phyloP scores from a whole-genome alignment of 1,139 yeast species.

The Geotrichum carabidarum region DNA sequence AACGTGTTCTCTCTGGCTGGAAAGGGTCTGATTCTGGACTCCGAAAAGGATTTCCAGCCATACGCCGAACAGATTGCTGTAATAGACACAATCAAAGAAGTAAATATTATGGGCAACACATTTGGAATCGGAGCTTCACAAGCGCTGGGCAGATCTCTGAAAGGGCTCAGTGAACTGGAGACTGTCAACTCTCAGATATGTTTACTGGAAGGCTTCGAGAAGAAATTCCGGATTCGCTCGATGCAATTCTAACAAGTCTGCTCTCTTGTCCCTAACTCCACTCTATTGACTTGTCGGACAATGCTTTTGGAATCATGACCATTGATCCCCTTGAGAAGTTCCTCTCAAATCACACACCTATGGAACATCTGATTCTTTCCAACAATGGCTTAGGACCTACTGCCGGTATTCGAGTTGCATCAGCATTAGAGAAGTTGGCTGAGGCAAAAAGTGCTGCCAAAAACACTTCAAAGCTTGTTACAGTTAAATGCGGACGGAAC shows the following conservation, averaged over 20 bases:
- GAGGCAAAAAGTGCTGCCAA: constrained; percentile 49
- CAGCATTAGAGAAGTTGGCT: constrained; percentile 71
- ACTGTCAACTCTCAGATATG: constrained; percentile 84
- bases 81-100: constrained; percentile 45
- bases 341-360: constrained; percentile 68
- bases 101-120: constrained; percentile 89
- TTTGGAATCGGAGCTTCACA: constrained; percentile 86
- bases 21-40: constrained; percentile 69
- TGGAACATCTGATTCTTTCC: constrained; percentile 80
- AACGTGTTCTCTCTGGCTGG: constrained; percentile 56
- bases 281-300: constrained; percentile 81
- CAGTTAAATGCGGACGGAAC: constrained; percentile 93
- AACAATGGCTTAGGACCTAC: constrained; percentile 98
- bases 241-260: constrained; percentile 65
- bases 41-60: constrained; percentile 64
- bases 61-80: constrained; percentile 51
- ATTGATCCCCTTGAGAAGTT: constrained; percentile 85
- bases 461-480: constrained; percentile 43
- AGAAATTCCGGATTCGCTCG: constrained; percentile 84
- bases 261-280: constrained; percentile 62
- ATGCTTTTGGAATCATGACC: constrained; percentile 94
- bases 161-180: constrained; percentile 40
- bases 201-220: constrained; percentile 92
- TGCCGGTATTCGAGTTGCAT: constrained; percentile 91
- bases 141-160: constrained; percentile 57